Evolutionary conservation across 164 flowering plant species (phyloP).

Genomic region (Hamamelis virginiana): DNA sequence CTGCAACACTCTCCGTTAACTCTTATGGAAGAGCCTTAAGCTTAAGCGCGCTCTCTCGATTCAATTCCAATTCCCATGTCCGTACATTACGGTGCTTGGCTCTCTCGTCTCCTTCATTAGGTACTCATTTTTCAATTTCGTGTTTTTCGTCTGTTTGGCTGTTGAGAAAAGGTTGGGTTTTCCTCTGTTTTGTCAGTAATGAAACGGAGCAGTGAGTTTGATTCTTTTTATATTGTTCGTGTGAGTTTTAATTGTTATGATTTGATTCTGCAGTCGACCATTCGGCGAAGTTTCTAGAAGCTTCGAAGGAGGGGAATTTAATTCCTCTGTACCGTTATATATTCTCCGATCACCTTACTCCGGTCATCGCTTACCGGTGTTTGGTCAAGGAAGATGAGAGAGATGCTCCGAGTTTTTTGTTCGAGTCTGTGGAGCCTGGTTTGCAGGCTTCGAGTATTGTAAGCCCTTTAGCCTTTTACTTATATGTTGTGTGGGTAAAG

Average conservation of each 20-base stretch:
- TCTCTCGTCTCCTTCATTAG: constrained; percentile 26
- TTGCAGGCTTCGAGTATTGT: constrained; percentile 47
- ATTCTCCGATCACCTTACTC: constrained; percentile 79
- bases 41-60: constrained; percentile 9
- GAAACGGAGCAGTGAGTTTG: not conserved
- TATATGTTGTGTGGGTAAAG: no score
- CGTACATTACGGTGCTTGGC: constrained; percentile 33
- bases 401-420: constrained; percentile 81
- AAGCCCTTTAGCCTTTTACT: constrained; percentile 17
- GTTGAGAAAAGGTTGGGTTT: not conserved
- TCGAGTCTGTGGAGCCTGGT: constrained; percentile 81
- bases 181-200: not conserved
- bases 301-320: constrained; percentile 62
- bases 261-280: constrained; percentile 27
- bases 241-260: not conserved
- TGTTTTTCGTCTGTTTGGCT: not conserved
- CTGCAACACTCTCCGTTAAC: constrained; percentile 14
- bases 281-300: constrained; percentile 43
- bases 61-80: constrained; percentile 10
- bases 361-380: constrained; percentile 85
- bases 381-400: constrained; percentile 78
- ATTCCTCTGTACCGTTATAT: constrained; percentile 59
- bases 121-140: constrained; percentile 12
- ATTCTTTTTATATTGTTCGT: not conserved
- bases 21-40: constrained; percentile 9